These are phyloP conservation scores for Skeletonema tropicum DNA, from an alignment of 108 stramenopile genomes.

Conservation along the genomic window DNA sequence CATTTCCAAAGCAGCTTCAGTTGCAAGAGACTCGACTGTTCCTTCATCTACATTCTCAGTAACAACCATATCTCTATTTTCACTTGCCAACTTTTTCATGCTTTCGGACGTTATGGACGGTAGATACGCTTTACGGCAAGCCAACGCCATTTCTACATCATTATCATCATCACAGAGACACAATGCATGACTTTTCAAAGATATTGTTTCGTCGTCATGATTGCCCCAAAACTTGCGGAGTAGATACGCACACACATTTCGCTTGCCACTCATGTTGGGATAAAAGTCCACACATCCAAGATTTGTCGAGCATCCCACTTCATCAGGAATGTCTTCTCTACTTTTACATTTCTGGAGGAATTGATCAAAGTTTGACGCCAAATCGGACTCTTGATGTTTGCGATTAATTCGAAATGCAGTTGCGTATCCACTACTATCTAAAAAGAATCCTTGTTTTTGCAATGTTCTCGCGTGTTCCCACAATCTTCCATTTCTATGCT, in stretches of 20 bases:
- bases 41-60: conserved; percentile 28
- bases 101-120: conserved; percentile 66
- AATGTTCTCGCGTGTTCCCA: conserved; percentile 62
- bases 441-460: conserved; percentile 44
- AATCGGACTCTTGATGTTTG: conserved; percentile 58
- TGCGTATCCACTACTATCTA: conserved; percentile 72
- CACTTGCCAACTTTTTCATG: conserved; percentile 28
- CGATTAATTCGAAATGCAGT: conserved; percentile 78
- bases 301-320: conserved; percentile 62
- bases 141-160: conserved; percentile 85
- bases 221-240: conserved; percentile 40
- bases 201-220: background rate
- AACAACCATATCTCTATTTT: conserved; percentile 18
- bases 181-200: conserved; percentile 44
- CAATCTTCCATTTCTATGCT: conserved; percentile 55
- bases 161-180: conserved; percentile 91
- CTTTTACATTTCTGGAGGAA: conserved; percentile 19
- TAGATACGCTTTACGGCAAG: conserved; percentile 69
- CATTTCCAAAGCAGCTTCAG: conserved; percentile 44
- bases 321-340: conserved; percentile 28
- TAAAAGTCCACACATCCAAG: conserved; percentile 81
- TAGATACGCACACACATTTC: conserved; percentile 73
- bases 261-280: conserved; percentile 72
- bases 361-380: conserved; percentile 23
- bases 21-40: conserved; percentile 33